Base-by-base conservation (phyloP, 2,329 filamentous ascomycete species). In the Phyllosticta capitalensis region DNA sequence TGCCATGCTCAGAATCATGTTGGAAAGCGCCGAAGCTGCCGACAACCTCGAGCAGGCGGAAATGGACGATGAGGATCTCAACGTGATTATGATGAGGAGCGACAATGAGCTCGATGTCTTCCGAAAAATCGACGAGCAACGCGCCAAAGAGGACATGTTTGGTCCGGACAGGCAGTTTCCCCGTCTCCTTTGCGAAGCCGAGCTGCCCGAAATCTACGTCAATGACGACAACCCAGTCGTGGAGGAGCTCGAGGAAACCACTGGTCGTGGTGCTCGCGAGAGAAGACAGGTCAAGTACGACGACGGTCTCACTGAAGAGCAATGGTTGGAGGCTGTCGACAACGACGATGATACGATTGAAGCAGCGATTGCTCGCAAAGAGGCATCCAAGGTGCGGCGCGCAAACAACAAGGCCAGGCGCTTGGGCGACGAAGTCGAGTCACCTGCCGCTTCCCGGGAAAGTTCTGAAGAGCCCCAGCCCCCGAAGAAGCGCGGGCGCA, bases 31-130 rank as follows among this genome's bases (percentile, higher is more conserved):
- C 3, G 85, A 87, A 68, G 82, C 80, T 45, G 83, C 83, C 2
- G 84, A 87, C 50, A 80, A 79, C 61, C 85, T 92, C 60, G 91
- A 96, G 64, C 89, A 95, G 68, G 92, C 96, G 62, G 94, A 99
- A 73, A 96, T 97, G 89, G 94, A 99, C 65, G 94, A 99, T 64
- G 94, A 99, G 61, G 94, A 99, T 71, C 78, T 99, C 64, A 99
- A 99, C 70, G 80, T 94, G 78, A 89, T 99, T 62, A 88, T 97
- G 76, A 92, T 94, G 62, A 89, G 94, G 65, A 90, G 81, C 52
- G 92, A 96, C 9, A 79, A 87, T 0, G 94, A 99, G 72, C 74
- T 97, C 20, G 62, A 63, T 5, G 69, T 85, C 1, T 99, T 99
- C 83, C 89, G 91, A 69, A 78, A 87, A 66, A 83, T 99, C 62